Evolutionary conservation across 805 yeast genomes (phyloP), one percentile per base, ranked within the genome.

Genomic region (Yamadazyma nakazawae): DNA sequence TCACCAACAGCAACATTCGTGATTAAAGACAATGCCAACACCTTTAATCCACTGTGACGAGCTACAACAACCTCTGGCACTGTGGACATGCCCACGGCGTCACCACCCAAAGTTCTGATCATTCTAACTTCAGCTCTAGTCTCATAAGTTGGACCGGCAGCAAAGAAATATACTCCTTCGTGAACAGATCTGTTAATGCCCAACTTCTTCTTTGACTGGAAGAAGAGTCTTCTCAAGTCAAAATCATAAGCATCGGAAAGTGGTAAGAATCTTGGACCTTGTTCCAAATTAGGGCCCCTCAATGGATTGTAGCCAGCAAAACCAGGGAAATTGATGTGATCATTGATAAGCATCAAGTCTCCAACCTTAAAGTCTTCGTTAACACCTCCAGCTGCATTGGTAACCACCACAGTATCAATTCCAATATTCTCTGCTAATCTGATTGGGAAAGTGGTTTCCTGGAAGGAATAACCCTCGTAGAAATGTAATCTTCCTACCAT

Each of bases 331-430:
- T 91, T 90, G 57, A 92, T 77, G 63, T 92, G 99, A 63, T 91
- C 99, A 54, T 77, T 77, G 52, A 92, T 79, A 40, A 94, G 75
- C 98, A 94, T 92, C 53, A 92, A 70, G 59, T 94, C 97, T 28
- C 97, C 97, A 2, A 92, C 87, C 44, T 75, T 74, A 64, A 66
- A 91, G 3, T 57, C 60, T 2, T 79, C 66, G 57, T 89, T 85
- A 39, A 86, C 64, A 1, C 97, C 97, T 39, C 98, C 99, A 2
- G 97, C 96, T 1, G 99, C 99, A 66, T 92, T 92, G n/a, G 98
- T 92, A 9, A 85, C 95, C 19, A 92, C 71, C 37, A 92, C 71
- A 2, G 75, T 72, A 38, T 73, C 64, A 25, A 84, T 81, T 0
- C 85, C 88, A 56, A 91, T 66, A 35, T 70, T 62, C 42, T 80